These are phyloP conservation scores for Ophiostoma sp. DNA, from an alignment of 2,329 filamentous ascomycete genomes.

Conservation along the genomic window DNA sequence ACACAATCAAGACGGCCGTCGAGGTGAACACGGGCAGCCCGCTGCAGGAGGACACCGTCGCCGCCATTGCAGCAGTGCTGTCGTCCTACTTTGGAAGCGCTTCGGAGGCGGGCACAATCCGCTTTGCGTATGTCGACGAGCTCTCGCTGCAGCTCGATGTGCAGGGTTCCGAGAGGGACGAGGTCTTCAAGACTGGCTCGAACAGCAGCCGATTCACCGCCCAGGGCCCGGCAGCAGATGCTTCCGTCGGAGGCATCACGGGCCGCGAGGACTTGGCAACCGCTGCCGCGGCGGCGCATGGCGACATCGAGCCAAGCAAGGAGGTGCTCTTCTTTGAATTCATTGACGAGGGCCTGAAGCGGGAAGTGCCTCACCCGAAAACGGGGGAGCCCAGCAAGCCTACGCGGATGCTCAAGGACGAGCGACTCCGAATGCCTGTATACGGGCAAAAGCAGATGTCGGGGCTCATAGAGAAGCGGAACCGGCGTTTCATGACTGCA, in stretches of 20 bases:
- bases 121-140: slow-evolving; percentile 83
- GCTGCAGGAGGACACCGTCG: slow-evolving; percentile 71
- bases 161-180: slow-evolving; percentile 60
- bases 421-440: slow-evolving; percentile 84
- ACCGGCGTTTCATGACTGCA: slow-evolving; percentile 72
- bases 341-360: slow-evolving; percentile 81
- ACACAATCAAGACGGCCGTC: slow-evolving; percentile 78
- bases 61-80: slow-evolving; percentile 60
- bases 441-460: slow-evolving; percentile 92
- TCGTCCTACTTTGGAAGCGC: slow-evolving; percentile 15
- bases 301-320: slow-evolving; percentile 36
- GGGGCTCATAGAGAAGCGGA: slow-evolving; percentile 80
- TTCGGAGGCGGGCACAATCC: slow-evolving; percentile 65
- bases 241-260: slow-evolving; percentile 52
- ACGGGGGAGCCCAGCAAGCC: slow-evolving; percentile 67
- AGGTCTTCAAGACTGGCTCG: slow-evolving; percentile 55
- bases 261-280: slow-evolving; percentile 32
- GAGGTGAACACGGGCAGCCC: slow-evolving; percentile 72
- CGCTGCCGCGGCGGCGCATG: slow-evolving; percentile 20
- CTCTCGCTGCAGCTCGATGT: slow-evolving; percentile 74
- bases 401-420: slow-evolving; percentile 62
- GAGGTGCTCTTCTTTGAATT: slow-evolving; percentile 90
- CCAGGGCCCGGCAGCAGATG: slow-evolving; percentile 48
- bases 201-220: slow-evolving; percentile 35
- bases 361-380: slow-evolving; percentile 65